Base-by-base conservation (phyloP, 345 rosid genomes). In the Brassica juncea region DNA sequence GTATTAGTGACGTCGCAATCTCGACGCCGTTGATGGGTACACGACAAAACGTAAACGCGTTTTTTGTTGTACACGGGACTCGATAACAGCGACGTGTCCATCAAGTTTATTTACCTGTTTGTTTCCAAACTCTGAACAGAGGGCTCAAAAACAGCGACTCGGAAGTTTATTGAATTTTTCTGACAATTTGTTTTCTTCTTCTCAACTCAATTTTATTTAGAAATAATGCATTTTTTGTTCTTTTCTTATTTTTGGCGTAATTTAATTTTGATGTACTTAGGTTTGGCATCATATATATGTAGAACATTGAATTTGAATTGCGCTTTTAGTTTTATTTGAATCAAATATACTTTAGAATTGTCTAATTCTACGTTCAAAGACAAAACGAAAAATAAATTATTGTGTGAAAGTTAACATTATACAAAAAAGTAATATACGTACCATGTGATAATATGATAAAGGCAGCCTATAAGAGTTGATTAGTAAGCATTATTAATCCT, bases 31-130 rank as follows among this genome's bases (percentile, higher is more conserved):
- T 70, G 83, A 75, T 30, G 62, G 76, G 23, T 52, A 14, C 23
- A 30, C 39, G 76, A 74, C 79, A 70, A 65, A 79, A 57, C 28
- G 76, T 16, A 64, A 11, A 75, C 75, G 83, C 76, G 80, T 5
- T 65, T 80, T 49, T 76, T 66, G 47, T 44, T 70, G 69, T 73
- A 60, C 83, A 75, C 83, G 73, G 55, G 69, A 58, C 80, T 70
- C 83, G 64, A 75, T 52, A 76, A 80, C 58, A 57, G 27, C 42
- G 73, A 80, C 80, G 77, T 80, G 77, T 75, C 73, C 23, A 15
- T 74, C 66, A 61, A 69, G 62, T 59, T 55, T 49, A 42, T 12
- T 42, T 42, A 10, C 14, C 14, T 42, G 49, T 42, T 3, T 42
- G 70, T 74, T 73, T 44, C 28, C 0, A 0, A 37, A 37, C 19